Evolutionary conservation across 2,329 filamentous ascomycete genomes (phyloP).

Genomic region (Penicillium verrucosum): DNA sequence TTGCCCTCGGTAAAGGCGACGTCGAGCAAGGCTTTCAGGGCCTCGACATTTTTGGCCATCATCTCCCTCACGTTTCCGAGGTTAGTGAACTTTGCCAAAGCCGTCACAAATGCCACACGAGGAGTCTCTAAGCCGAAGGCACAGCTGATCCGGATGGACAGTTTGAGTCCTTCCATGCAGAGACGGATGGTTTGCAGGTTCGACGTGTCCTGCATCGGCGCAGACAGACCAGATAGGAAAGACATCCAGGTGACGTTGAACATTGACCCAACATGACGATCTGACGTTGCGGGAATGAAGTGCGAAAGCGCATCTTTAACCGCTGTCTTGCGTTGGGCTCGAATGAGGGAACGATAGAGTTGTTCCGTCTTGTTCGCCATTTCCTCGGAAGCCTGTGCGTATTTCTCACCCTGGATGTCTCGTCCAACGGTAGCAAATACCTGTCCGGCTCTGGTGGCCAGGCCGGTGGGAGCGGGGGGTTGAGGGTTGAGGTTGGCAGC

Average conservation of each 20-base stretch:
- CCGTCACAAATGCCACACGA: slow-evolving; percentile 89
- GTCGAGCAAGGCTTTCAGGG: slow-evolving; percentile 84
- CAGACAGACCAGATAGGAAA: slow-evolving; percentile 90
- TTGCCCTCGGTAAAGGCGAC: slow-evolving; percentile 93
- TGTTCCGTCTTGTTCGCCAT: slow-evolving; percentile 80
- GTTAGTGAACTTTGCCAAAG: slow-evolving; percentile 89
- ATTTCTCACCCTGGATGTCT: slow-evolving; percentile 87
- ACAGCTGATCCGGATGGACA: slow-evolving; percentile 90
- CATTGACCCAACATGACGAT: slow-evolving; percentile 95
- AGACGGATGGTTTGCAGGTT: slow-evolving; percentile 88
- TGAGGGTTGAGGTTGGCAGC: slow-evolving; percentile 73
- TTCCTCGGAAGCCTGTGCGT: slow-evolving; percentile 91
- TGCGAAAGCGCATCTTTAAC: slow-evolving; percentile 63
- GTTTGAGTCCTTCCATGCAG: slow-evolving; percentile 91
- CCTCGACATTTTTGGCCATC: slow-evolving; percentile 93
- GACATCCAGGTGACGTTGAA: slow-evolving; percentile 99
- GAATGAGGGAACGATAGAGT: slow-evolving; percentile 88
- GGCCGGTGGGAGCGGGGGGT: slow-evolving; percentile 59
- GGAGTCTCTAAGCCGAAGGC: slow-evolving; percentile 92
- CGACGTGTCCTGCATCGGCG: slow-evolving; percentile 87
- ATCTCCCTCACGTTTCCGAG: slow-evolving; percentile 94
- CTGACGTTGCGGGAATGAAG: slow-evolving; percentile 90
- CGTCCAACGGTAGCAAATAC: slow-evolving; percentile 88
- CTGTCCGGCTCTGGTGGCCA: slow-evolving; percentile 80
- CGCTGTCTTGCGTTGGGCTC: slow-evolving; percentile 79